A percentile compares a stretch with the other conserved stretches of the same genome.
phyloP scores from a whole-genome alignment of 2,329 filamentous ascomycete genomes.

The Fusarium chuoi region DNA sequence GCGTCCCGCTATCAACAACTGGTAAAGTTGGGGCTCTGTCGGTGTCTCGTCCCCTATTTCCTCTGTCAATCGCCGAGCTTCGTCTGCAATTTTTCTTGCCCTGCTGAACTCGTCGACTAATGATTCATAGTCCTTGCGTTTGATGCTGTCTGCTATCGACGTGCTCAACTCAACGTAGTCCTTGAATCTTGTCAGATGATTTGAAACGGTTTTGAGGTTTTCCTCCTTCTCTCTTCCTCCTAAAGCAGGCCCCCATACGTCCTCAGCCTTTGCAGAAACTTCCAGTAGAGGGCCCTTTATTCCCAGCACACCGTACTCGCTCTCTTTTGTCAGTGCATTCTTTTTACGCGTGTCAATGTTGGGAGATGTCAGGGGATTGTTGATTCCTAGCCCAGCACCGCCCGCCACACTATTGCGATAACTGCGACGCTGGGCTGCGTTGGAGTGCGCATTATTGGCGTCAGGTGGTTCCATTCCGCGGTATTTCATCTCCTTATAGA shows the following conservation, averaged over 20 bases:
- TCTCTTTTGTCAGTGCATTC: constrained; percentile 92
- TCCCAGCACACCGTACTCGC: constrained; percentile 86
- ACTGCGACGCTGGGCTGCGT: constrained; percentile 74
- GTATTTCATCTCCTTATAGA: constrained; percentile 97
- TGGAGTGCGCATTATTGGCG: constrained; percentile 57
- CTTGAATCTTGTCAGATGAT: constrained; percentile 80
- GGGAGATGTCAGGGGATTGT: constrained; percentile 52
- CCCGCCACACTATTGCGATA: constrained; percentile 64
- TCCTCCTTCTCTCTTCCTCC: constrained; percentile 93
- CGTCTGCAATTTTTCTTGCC: constrained; percentile 83
- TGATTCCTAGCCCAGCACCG: constrained; percentile 50
- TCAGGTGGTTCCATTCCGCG: constrained; percentile 66
- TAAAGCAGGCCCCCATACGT: constrained; percentile 95
- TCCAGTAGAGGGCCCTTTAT: constrained; percentile 91
- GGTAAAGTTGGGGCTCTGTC: constrained; percentile 83
- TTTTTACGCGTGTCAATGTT: constrained; percentile 74
- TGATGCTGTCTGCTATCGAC: constrained; percentile 83
- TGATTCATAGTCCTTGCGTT: constrained; percentile 88
- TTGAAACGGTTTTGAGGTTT: constrained; percentile 80
- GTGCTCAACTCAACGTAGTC: constrained; percentile 85
- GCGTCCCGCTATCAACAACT: constrained; percentile 85
- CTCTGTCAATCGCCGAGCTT: constrained; percentile 76
- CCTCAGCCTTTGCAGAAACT: constrained; percentile 92
- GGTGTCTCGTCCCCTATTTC: constrained; percentile 65
- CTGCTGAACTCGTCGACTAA: constrained; percentile 87